Percentiles rank a stretch among this genome's conserved stretches.
phyloP scores from a whole-genome alignment of 495 filamentous ascomycete genomes.

The Lentithecium fluviatile region DNA sequence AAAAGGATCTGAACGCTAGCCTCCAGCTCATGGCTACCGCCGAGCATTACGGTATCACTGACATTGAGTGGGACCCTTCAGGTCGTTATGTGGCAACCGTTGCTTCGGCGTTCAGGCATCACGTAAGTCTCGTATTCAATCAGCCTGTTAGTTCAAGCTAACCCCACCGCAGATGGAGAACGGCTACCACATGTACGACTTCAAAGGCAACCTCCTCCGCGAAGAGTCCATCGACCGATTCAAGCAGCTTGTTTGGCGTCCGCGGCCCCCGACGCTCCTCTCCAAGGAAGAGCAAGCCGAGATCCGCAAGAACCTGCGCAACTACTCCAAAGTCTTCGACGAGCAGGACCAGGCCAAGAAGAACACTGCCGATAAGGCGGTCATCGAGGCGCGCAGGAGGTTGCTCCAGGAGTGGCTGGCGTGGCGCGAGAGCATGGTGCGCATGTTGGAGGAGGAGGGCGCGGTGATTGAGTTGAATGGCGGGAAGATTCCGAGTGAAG shows the following conservation, averaged over 20 bases:
- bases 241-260: constrained; percentile 95
- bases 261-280: constrained; percentile 83
- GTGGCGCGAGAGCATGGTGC: constrained; percentile 74
- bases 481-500: constrained; percentile 51
- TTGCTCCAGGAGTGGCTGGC: constrained; percentile 85
- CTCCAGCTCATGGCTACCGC: constrained; percentile 86
- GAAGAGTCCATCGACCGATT: constrained; percentile 95
- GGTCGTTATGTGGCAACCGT: constrained; percentile 90
- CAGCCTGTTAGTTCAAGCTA: constrained; percentile 1
- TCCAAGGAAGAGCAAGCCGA: constrained; percentile 93
- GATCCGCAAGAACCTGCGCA: constrained; percentile 96
- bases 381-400: constrained; percentile 82
- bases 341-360: constrained; percentile 90
- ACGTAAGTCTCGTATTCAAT: constrained; percentile 56
- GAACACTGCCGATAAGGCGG: constrained; percentile 86
- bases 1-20: constrained; percentile 94
- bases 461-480: constrained; percentile 55
- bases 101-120: constrained; percentile 92
- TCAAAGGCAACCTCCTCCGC: constrained; percentile 82
- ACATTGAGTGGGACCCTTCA: constrained; percentile 96
- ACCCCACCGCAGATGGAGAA: constrained; percentile 78
- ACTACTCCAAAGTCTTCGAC: constrained; percentile 92
- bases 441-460: constrained; percentile 62
- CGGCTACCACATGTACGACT: constrained; percentile 96
- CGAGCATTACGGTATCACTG: constrained; percentile 96